Evolutionary conservation across 2,329 filamentous ascomycete genomes (phyloP), one percentile per base, ranked within the genome.

Genomic region (Fusarium solani-melongenae): DNA sequence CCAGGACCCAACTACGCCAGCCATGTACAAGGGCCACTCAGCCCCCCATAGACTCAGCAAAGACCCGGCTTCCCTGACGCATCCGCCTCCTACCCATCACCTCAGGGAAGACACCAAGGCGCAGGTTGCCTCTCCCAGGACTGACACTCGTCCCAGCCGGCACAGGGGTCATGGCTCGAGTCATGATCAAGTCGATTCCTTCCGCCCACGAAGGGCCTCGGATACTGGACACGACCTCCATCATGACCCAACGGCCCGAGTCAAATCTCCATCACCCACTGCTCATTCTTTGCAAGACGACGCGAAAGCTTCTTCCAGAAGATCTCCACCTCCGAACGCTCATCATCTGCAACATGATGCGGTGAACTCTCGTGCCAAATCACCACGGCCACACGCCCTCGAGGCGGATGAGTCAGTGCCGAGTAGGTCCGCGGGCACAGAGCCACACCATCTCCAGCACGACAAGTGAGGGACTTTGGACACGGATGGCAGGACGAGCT

Each of bases 361-460:
- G 22, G 51, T 69, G 27, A 58, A 44, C 29, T 22, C 34, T 20
- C 57, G 65, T 15, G 20, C 38, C 17, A 62, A 17, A 49, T 41
- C 64, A 29, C 57, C 53, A 29, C 64, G 24, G 6, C 60, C 69
- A 5, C 76, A 77, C 33, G 55, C 27, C 24, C 70, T 77, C 12
- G 75, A 71, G 20, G 56, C 24, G 17, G 75, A 77, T 22, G 64
- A 67, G 22, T 36, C 66, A 44, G 64, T 53, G 29, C 27, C 39
- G 24, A 70, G 34, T 10, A 67, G 62, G 39, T 34, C 58, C 14
- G 38, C 34, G 31, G 39, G n/a, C 17, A 59, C 15, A 27, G 66
- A 56, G 24, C 64, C 69, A 55, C 75, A 75, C 64, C 62, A 69
- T 36, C 67, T 77, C 55, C 44, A 66, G 38, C 67, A 77, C 6